Evolutionary conservation across 2,329 filamentous ascomycete species (phyloP), one percentile per base, ranked within the genome.

Genomic region (Ceratocystis lukuohia): DNA sequence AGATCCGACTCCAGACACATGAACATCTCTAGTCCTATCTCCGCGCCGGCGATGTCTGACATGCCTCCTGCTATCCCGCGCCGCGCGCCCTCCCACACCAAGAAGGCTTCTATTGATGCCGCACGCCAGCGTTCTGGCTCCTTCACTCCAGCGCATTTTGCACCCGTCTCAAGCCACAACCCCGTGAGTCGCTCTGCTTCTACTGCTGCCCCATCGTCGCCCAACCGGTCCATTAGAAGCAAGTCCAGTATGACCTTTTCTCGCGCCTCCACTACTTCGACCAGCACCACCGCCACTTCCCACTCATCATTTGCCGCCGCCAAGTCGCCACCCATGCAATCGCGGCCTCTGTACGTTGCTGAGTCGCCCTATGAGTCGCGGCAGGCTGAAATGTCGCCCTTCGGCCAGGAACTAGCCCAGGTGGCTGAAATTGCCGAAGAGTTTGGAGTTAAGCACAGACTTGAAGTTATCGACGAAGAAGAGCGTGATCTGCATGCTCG

Each of bases 351-450:
- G 15, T 30, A 59, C 28, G 68, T 73, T 37, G 69, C 73, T 62
- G 73, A 73, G 65, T 70, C 73, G 62, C 70, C 74, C 63, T 67
- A 67, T 12, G 66, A 67, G 41, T 53, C 28, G 59, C 68, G 59
- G 62, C 69, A 70, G 75, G n/a, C 77, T 73, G 75, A 79, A 33
- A 59, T 59, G 3, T 84, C 94, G 74, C 93, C 93, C 0, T 97
- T 97, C 72, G 90, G 90, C 65, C 86, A 88, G 63, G 94, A 99
- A 76, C 80, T 97, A 65, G 91, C 90, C 66, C 88, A 97, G 76
- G 89, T 97, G 28, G 91, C 91, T 65, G 94, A 97, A 76, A 83
- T 96, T 17, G 93, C 88, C 0, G 94, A 97, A 76, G 92, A 96
- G 75, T 93, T 91, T 71, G 85, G 85, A 53, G 80, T 85, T 37